Evolutionary conservation across 805 yeast genomes (phyloP).

Genomic region (Monosporozyma aerobia): DNA sequence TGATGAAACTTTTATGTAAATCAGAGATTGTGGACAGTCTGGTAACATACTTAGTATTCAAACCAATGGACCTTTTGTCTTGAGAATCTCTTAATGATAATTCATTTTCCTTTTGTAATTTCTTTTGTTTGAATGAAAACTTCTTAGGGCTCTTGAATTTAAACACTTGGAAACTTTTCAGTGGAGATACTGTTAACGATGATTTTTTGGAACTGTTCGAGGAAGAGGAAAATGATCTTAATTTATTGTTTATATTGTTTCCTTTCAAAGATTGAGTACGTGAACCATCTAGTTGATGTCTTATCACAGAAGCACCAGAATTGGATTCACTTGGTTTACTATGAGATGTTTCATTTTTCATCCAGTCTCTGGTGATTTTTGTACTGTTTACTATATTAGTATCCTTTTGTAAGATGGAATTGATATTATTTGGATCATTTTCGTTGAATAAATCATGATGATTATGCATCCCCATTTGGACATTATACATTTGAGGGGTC

Average conservation of each 20-base stretch:
- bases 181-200: background rate
- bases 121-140: background rate
- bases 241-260: background rate
- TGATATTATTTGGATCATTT: background rate
- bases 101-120: background rate
- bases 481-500: constrained; percentile 17
- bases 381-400: background rate
- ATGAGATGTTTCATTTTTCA: constrained; percentile 7
- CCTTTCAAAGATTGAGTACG: background rate
- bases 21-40: constrained; percentile 27
- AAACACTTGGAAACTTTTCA: background rate
- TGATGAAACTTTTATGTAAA: constrained; percentile 18
- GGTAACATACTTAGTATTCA: constrained; percentile 14
- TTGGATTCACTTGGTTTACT: constrained; percentile 8
- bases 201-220: background rate
- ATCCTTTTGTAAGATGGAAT: background rate
- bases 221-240: background rate
- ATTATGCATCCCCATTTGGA: background rate
- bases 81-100: background rate
- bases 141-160: background rate
- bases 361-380: constrained; percentile 1
- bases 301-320: constrained; percentile 23
- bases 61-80: background rate
- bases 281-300: constrained; percentile 12
- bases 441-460: background rate